A percentile compares a stretch with the other conserved stretches of the same genome.
phyloP scores from a whole-genome alignment of 148 eudicot genomes.

The Pharnaceum exiguum region DNA sequence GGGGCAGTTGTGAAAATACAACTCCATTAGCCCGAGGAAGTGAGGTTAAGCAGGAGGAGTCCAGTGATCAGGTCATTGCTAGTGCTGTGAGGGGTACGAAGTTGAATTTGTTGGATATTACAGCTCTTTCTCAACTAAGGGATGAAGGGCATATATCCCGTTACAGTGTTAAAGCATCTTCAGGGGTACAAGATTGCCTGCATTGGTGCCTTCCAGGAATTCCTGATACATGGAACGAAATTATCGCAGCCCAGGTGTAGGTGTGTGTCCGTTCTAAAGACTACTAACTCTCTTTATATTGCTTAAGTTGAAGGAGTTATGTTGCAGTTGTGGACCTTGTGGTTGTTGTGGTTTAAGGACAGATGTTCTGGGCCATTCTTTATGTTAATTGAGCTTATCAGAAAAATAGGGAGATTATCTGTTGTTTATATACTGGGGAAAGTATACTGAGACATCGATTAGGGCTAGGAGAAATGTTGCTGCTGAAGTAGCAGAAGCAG shows the following conservation, averaged over 20 bases:
- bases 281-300: background rate
- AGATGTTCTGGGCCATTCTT: background rate
- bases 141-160: constrained; percentile 67
- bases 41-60: constrained; percentile 37
- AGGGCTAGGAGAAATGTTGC: constrained; percentile 14
- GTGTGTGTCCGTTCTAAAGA: background rate
- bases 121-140: constrained; percentile 51
- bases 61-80: constrained; percentile 48
- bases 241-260: constrained; percentile 47
- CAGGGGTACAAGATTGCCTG: constrained; percentile 50
- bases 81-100: constrained; percentile 49
- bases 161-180: constrained; percentile 35
- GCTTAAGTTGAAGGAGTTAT: background rate
- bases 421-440: constrained; percentile 6
- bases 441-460: background rate
- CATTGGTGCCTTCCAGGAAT: constrained; percentile 73
- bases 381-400: background rate
- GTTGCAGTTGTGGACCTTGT: background rate
- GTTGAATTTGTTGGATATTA: constrained; percentile 46
- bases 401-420: constrained; percentile 4
- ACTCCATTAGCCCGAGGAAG: constrained; percentile 49
- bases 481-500: constrained; percentile 5
- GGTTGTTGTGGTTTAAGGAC: background rate
- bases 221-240: constrained; percentile 67
- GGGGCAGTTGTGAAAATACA: constrained; percentile 60